Conservation (phyloP, 2,329 filamentous ascomycete genomes). For the Fonsecaea pedrosoi region DNA sequence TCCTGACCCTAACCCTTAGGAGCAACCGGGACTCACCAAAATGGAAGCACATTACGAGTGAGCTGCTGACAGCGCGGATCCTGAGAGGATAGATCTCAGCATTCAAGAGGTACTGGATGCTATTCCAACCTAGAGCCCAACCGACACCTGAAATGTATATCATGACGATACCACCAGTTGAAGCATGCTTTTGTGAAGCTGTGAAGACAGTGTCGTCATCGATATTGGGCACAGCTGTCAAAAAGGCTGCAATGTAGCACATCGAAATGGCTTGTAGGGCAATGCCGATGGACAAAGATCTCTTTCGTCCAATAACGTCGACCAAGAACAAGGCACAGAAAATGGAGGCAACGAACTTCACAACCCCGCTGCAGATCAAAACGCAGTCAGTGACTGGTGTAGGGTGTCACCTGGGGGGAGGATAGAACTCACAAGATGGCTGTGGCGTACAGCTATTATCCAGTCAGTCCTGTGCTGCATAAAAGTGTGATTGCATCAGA, state of each 20-base stretch:
- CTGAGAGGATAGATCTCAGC: slow-evolving; percentile 55
- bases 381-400: slow-evolving; percentile 53
- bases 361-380: slow-evolving; percentile 64
- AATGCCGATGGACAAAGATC: slow-evolving; percentile 58
- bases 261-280: slow-evolving; percentile 58
- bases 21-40: slow-evolving; percentile 39
- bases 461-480: background rate
- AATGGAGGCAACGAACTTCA: slow-evolving; percentile 72
- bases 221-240: slow-evolving; percentile 47
- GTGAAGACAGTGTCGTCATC: slow-evolving; percentile 37
- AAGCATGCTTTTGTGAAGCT: slow-evolving; percentile 42
- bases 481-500: background rate
- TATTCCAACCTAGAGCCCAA: slow-evolving; percentile 58
- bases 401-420: background rate
- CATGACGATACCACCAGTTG: slow-evolving; percentile 51
- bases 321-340: slow-evolving; percentile 78
- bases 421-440: slow-evolving; percentile 10
- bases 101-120: slow-evolving; percentile 54
- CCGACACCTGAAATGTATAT: slow-evolving; percentile 55
- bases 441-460: slow-evolving; percentile 66
- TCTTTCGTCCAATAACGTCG: slow-evolving; percentile 77
- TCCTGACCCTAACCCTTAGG: too few relatives aligned
- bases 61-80: slow-evolving; percentile 51
- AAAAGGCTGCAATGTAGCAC: slow-evolving; percentile 62
- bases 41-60: slow-evolving; percentile 55